phyloP scores from a whole-genome alignment of 2,329 filamentous ascomycete genomes.

The Colletotrichum falcatum region DNA sequence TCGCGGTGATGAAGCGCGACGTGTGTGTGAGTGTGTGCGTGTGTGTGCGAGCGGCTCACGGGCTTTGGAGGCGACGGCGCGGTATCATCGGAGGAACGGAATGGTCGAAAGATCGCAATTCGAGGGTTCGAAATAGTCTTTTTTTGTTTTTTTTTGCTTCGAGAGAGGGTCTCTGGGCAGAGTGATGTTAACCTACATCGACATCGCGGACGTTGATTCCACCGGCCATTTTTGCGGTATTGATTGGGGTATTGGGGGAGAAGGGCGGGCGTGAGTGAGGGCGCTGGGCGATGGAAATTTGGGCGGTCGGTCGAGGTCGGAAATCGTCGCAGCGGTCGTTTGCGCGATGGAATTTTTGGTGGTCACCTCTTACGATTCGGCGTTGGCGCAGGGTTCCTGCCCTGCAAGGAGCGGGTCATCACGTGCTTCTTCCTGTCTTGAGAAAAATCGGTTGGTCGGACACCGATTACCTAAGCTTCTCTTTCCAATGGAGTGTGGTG shows the following conservation, averaged over 20 bases:
- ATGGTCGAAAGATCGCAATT: conserved; percentile 5
- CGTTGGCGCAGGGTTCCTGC: conserved; percentile 34
- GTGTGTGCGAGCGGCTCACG: neutral
- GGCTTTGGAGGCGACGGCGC: conserved; percentile 12
- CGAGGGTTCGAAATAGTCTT: conserved; percentile 16
- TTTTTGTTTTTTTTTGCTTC: conserved; percentile 4
- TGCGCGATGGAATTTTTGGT: conserved; percentile 44
- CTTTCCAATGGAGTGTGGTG: neutral
- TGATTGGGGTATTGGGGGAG: conserved; percentile 48
- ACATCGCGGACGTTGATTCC: conserved; percentile 88
- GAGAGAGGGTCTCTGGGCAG: conserved; percentile 35
- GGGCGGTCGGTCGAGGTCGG: conserved; percentile 45
- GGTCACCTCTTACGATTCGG: no score
- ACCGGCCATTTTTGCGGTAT: conserved; percentile 80
- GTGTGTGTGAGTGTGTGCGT: no score
- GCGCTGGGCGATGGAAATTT: conserved; percentile 41
- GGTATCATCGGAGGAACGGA: conserved; percentile 28
- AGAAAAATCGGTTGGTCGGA: neutral
- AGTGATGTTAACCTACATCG: conserved; percentile 71
- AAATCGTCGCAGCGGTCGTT: neutral
- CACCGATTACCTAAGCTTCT: neutral
- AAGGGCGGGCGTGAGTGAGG: conserved; percentile 48
- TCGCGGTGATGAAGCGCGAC: neutral
- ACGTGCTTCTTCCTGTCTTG: neutral
- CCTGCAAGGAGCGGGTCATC: conserved; percentile 1